A percentile compares a stretch with the other conserved stretches of the same genome.
phyloP scores from a whole-genome alignment of 108 stramenopile species.

The Nitzschia sp. region DNA sequence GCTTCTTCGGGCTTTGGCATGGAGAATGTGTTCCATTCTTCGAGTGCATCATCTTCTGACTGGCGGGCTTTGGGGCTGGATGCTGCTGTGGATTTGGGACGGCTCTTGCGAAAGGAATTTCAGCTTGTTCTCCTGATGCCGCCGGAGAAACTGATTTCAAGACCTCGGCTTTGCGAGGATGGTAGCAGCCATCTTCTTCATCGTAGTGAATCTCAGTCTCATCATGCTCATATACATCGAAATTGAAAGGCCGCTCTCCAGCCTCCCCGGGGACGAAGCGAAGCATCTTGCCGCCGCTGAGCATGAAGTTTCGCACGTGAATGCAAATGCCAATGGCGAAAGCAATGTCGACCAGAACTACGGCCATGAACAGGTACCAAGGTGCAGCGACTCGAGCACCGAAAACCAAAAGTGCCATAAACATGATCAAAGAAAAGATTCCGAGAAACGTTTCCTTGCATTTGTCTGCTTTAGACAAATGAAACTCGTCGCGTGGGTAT shows the following conservation, averaged over 20 bases:
- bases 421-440: background rate
- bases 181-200: background rate
- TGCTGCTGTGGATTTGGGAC: background rate
- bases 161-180: background rate
- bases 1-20: background rate
- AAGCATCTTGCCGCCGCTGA: background rate
- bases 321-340: background rate
- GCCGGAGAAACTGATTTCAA: background rate
- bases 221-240: background rate
- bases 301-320: background rate
- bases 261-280: background rate
- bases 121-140: background rate
- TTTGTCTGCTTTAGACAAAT: background rate
- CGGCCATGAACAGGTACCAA: background rate
- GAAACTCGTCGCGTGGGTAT: background rate
- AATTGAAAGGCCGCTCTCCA: background rate
- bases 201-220: background rate
- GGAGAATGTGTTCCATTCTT: background rate
- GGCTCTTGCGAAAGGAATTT: background rate
- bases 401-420: background rate
- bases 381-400: background rate
- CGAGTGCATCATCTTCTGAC: background rate
- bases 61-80: background rate
- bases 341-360: background rate
- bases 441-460: background rate